Evolutionary conservation across 2,329 filamentous ascomycete genomes (phyloP).

Genomic region (Verticillium isaacii): DNA sequence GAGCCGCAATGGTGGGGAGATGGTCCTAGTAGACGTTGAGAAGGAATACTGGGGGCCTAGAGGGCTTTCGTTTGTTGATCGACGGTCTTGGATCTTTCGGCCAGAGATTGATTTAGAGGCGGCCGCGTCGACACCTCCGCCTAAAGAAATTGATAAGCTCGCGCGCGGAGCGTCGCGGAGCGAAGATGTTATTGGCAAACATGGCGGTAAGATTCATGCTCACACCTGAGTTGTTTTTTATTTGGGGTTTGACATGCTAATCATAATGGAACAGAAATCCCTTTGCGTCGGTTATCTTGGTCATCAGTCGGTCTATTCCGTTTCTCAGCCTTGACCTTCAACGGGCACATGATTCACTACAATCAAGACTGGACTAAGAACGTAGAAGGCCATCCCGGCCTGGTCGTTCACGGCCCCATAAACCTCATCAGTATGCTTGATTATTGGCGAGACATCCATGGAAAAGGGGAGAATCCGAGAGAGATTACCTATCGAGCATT

Average conservation of each 20-base stretch:
- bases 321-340: constrained; percentile 81
- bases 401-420: constrained; percentile 78
- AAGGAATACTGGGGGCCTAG: constrained; percentile 51
- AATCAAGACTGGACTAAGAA: constrained; percentile 60
- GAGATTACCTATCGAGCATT: constrained; percentile 63
- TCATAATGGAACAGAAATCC: constrained; percentile 11
- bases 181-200: constrained; percentile 14
- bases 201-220: constrained; percentile 10
- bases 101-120: constrained; percentile 23
- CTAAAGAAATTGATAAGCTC: constrained; percentile 7
- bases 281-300: constrained; percentile 31
- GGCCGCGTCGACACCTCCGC: constrained; percentile 9
- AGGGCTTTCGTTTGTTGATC: constrained; percentile 50
- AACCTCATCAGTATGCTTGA: constrained; percentile 70
- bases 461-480: constrained; percentile 10
- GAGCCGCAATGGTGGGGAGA: constrained; percentile 50
- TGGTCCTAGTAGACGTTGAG: constrained; percentile 61
- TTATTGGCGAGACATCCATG: constrained; percentile 53
- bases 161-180: constrained; percentile 18
- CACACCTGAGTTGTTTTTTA: too few species aligned
- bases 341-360: constrained; percentile 82
- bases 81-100: constrained; percentile 45
- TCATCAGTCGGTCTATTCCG: constrained; percentile 60
- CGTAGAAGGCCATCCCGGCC: constrained; percentile 63
- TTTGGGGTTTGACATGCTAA: not conserved